Conservation (phyloP, 306 rosid genomes). For the Corylus heterophylla region DNA sequence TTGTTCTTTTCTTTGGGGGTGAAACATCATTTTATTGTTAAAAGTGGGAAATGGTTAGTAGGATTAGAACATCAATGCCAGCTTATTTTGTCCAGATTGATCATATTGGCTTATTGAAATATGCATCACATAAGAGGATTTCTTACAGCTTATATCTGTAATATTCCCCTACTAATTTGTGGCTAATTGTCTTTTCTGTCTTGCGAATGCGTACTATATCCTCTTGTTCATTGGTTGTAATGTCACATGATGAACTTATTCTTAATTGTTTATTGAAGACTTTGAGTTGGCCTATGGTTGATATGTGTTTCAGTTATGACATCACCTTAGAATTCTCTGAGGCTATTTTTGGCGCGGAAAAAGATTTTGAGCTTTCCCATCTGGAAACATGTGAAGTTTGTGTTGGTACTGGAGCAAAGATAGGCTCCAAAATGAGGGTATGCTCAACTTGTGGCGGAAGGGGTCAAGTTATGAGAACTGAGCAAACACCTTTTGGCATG, state of each 20-base stretch:
- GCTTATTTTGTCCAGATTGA: background rate
- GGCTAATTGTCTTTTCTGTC: background rate
- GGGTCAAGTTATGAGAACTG: constrained; percentile 99
- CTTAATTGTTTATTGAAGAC: background rate
- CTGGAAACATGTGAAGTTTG: constrained; percentile 94
- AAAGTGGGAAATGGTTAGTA: background rate
- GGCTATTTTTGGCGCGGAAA: constrained; percentile 90
- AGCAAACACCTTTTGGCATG: constrained; percentile 98
- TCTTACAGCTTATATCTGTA: no score
- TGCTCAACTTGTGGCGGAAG: constrained; percentile 99
- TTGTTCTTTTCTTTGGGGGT: background rate
- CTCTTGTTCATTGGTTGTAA: constrained; percentile 11
- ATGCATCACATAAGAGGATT: no score
- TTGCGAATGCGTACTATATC: constrained; percentile 1
- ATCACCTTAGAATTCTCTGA: constrained; percentile 79
- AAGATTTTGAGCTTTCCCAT: constrained; percentile 91
- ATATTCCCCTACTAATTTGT: background rate
- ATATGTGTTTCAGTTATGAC: constrained; percentile 74
- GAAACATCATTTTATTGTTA: no score
- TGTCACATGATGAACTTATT: constrained; percentile 4
- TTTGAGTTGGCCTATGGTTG: constrained; percentile 35
- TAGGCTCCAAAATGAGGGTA: constrained; percentile 84
- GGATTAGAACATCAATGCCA: background rate
- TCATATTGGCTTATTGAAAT: background rate
- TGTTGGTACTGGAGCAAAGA: constrained; percentile 79